phyloP scores from a whole-genome alignment of 1,139 yeast species.

The Kazachstania sp. region DNA sequence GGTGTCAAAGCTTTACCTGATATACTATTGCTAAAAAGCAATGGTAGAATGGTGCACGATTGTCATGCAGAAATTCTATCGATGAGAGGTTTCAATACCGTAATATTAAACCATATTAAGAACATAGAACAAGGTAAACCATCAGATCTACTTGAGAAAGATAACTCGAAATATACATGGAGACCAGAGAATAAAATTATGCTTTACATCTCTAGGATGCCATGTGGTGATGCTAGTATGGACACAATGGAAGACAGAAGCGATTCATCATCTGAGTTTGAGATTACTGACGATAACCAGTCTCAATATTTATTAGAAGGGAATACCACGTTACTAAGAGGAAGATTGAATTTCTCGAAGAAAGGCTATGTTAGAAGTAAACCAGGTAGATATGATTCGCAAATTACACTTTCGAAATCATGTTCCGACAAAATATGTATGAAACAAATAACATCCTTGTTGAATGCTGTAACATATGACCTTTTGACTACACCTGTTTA shows the following conservation, averaged over 20 bases:
- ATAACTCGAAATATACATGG: slow-evolving; percentile 21
- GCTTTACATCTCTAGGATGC: slow-evolving; percentile 68
- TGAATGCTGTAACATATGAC: slow-evolving; percentile 42
- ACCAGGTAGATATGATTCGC: slow-evolving; percentile 81
- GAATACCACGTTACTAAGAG: slow-evolving; percentile 40
- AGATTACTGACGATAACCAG: slow-evolving; percentile 24
- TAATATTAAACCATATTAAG: slow-evolving; percentile 18
- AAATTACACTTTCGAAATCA: slow-evolving; percentile 63
- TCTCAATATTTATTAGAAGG: slow-evolving; percentile 27
- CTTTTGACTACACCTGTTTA: slow-evolving; percentile 38
- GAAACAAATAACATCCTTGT: slow-evolving; percentile 54
- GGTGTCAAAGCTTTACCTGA: slow-evolving; percentile 79
- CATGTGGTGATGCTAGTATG: slow-evolving; percentile 91
- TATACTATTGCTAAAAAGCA: slow-evolving; percentile 32
- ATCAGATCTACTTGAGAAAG: slow-evolving; percentile 28
- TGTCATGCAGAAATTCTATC: slow-evolving; percentile 82
- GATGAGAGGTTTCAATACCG: slow-evolving; percentile 54
- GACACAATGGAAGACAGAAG: slow-evolving; percentile 29
- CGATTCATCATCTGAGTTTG: slow-evolving; percentile 21
- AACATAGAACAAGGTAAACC: slow-evolving; percentile 28
- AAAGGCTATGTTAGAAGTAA: slow-evolving; percentile 74
- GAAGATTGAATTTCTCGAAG: slow-evolving; percentile 51
- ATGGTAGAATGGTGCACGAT: slow-evolving; percentile 69
- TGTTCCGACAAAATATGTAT: slow-evolving; percentile 77
- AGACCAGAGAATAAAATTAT: slow-evolving; percentile 39